Evolutionary conservation across 2,329 filamentous ascomycete genomes (phyloP), one percentile per base, ranked within the genome.

Genomic region (Alternaria burnsii): DNA sequence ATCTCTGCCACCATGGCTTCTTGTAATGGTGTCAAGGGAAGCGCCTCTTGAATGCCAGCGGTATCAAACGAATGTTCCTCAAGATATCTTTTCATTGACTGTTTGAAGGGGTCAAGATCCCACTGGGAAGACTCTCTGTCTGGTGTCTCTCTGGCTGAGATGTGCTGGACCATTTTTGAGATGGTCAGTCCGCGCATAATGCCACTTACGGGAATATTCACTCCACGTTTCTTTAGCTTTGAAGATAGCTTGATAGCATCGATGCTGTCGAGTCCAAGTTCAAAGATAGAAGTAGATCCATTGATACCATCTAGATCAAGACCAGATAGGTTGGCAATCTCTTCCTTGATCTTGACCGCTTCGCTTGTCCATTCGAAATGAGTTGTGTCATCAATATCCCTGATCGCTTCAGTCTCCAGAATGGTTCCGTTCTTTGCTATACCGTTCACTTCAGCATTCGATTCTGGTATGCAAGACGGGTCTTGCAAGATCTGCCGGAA

Each of bases 201-300:
- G n/a, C 84, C 82, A 66, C 92, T 91, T n/a, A 94, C 88, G 0
- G 89, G 81, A 11, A 97, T 75, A 0, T 80, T 73, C 20, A 95
- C 80, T 0, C 84, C 85, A 5, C 79, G 78, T 44, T 84, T 86
- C 64, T 86, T 90, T 2, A 97, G 82, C 54, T 88, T 85, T 0
- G 92, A 89, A 0, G 91, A 90, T 0, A 97, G 81, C 70, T 93
- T 96, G 76, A 97, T 94, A 2, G 91, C 87, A 76, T 97, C 94
- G 59, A 97, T 96, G 71, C 94, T 97, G 80, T 97, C 94, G 7
- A 97, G 84, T 0, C 94, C 94, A 32, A 97, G 84, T 68, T 94
- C 89, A 40, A 96, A 89, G 11, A 97, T 87, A 0, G 90, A 90
- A 0, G 87, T 87, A 7, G 82, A 78, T 52, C 86, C 85, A 2